Percentiles rank a stretch among this genome's conserved stretches.
These are phyloP conservation scores for Ustilago crameri DNA, from an alignment of 1,284 basidiomycete species.

Conservation along the genomic window DNA sequence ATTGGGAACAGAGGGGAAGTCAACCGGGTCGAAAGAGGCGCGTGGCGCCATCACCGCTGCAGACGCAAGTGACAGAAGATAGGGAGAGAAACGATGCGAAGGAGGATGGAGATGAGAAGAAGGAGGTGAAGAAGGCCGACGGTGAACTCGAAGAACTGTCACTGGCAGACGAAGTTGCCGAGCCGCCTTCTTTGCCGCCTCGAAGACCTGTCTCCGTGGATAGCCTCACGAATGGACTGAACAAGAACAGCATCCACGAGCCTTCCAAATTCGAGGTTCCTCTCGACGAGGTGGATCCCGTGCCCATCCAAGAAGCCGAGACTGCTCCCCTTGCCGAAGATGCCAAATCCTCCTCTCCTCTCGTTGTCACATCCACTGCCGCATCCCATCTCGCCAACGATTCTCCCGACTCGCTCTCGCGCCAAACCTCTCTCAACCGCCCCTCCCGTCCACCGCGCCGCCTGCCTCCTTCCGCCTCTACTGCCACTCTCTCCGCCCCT, in stretches of 20 bases:
- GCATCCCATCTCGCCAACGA: conserved; percentile 5
- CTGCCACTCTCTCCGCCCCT: background rate
- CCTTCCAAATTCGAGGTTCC: background rate
- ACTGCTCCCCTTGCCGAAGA: no score
- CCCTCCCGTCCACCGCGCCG: conserved; percentile 37
- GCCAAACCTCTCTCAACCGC: conserved; percentile 21
- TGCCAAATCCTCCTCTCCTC: no score
- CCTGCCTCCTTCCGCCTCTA: background rate
- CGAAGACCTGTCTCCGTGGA: conserved; percentile 1
- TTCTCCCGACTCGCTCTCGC: conserved; percentile 10
- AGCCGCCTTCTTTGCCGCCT: background rate
- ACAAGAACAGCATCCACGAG: conserved; percentile 2
- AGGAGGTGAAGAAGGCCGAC: background rate
- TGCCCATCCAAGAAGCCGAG: background rate
- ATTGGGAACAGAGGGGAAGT: conserved; percentile 19
- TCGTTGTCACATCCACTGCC: no score
- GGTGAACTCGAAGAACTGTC: background rate
- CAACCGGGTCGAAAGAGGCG: conserved; percentile 20
- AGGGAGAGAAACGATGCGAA: background rate
- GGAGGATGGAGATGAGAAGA: background rate
- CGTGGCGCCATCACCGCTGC: conserved; percentile 22
- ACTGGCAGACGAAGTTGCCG: background rate
- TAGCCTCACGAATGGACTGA: conserved; percentile 13
- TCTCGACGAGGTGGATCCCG: conserved; percentile 1
- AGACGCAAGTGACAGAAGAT: background rate